These are phyloP conservation scores for Rhodofomes roseus DNA, from an alignment of 1,284 basidiomycete genomes.

Conservation along the genomic window DNA sequence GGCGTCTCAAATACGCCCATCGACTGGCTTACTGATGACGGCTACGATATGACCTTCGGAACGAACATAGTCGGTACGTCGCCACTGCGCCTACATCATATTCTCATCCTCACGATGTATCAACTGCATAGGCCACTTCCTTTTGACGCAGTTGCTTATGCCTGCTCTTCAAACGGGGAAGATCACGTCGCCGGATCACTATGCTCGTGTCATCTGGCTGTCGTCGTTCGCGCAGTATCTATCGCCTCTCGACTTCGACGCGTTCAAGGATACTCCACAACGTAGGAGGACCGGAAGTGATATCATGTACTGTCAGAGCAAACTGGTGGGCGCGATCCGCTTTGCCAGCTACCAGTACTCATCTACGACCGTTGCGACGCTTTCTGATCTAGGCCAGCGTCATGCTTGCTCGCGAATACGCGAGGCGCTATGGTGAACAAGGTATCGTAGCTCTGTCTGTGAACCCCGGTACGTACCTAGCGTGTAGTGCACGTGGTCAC, in stretches of 20 bases:
- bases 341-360: background rate
- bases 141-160: slow-evolving; percentile 25
- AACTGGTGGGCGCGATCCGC: slow-evolving; percentile 29
- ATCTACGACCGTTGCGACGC: too few relatives aligned
- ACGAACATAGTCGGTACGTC: slow-evolving; percentile 48
- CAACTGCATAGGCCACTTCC: slow-evolving; percentile 19
- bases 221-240: slow-evolving; percentile 24
- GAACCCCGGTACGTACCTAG: slow-evolving; percentile 31
- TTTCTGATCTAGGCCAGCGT: slow-evolving; percentile 45
- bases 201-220: slow-evolving; percentile 23
- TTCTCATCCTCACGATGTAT: background rate
- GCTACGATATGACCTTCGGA: slow-evolving; percentile 59
- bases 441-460: slow-evolving; percentile 47
- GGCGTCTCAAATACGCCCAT: slow-evolving; percentile 52
- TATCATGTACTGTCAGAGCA: slow-evolving; percentile 19
- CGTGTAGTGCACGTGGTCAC: too few relatives aligned
- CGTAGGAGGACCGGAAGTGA: slow-evolving; percentile 12
- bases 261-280: slow-evolving; percentile 12
- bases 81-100: background rate
- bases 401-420: slow-evolving; percentile 44
- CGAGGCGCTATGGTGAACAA: slow-evolving; percentile 43
- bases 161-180: slow-evolving; percentile 21
- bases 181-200: slow-evolving; percentile 20
- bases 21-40: slow-evolving; percentile 44
- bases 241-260: slow-evolving; percentile 19